These are phyloP conservation scores for Calvatia gigantea DNA, from an alignment of 768 basidiomycete genomes.

Conservation along the genomic window DNA sequence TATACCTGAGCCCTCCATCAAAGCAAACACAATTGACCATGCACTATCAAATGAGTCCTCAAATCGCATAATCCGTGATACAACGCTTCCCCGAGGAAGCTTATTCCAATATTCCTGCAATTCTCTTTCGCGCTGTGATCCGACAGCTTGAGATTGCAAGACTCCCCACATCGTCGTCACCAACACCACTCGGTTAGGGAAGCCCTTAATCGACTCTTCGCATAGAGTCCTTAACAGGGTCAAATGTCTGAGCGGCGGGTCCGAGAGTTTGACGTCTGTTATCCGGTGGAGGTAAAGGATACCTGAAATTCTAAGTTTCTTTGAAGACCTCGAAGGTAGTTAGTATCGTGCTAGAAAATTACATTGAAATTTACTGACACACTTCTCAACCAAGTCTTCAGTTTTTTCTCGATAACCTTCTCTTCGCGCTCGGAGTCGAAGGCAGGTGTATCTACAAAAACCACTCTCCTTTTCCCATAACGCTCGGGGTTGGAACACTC, in stretches of 20 bases:
- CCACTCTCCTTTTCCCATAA: slow-evolving; percentile 1
- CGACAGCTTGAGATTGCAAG: not conserved
- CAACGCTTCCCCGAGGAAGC: not conserved
- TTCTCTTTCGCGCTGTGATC: slow-evolving; percentile 5
- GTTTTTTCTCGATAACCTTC: slow-evolving; percentile 8
- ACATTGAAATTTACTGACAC: slow-evolving; percentile 2
- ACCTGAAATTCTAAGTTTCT: slow-evolving; percentile 10
- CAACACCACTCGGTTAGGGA: slow-evolving; percentile 11
- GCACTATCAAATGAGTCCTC: slow-evolving; percentile 4
- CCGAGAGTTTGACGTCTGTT: slow-evolving; percentile 14
- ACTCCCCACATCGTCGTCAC: slow-evolving; percentile 17
- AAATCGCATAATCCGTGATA: slow-evolving; percentile 1
- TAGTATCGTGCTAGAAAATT: not conserved
- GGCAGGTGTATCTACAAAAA: slow-evolving; percentile 16
- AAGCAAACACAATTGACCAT: slow-evolving; percentile 7
- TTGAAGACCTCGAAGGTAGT: slow-evolving; percentile 8
- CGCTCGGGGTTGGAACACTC: slow-evolving; percentile 6
- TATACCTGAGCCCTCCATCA: not conserved
- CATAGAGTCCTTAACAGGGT: slow-evolving; percentile 8
- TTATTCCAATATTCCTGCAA: slow-evolving; percentile 10
- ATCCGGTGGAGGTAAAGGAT: slow-evolving; percentile 16
- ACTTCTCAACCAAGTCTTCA: slow-evolving; percentile 14
- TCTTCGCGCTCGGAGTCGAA: slow-evolving; percentile 13
- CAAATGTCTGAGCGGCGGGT: slow-evolving; percentile 11
- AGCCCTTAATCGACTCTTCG: not conserved